phyloP scores from a whole-genome alignment of 805 yeast genomes.

The Kodamaea restingae region DNA sequence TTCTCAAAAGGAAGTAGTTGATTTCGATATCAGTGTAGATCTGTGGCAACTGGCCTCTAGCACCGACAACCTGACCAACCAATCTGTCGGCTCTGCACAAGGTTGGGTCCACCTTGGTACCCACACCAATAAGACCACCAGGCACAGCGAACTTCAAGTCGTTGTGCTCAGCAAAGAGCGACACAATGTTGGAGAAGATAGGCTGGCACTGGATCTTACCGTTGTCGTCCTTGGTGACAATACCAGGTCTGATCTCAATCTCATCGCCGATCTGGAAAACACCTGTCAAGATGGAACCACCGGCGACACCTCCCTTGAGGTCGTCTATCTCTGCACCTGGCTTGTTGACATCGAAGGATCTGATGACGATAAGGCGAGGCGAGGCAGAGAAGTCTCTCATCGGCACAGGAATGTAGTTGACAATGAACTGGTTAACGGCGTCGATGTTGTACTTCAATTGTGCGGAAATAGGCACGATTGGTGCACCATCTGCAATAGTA shows the following conservation, averaged over 20 bases:
- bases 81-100: slow-evolving; percentile 98
- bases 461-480: slow-evolving; percentile 97
- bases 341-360: slow-evolving; percentile 95
- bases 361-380: slow-evolving; percentile 93
- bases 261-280: slow-evolving; percentile 96
- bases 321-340: slow-evolving; percentile 98
- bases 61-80: slow-evolving; percentile 98
- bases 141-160: slow-evolving; percentile 98
- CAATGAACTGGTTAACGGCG: slow-evolving; percentile 96
- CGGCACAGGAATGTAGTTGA: slow-evolving; percentile 93
- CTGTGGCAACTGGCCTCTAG: slow-evolving; percentile 92
- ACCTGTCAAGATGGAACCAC: slow-evolving; percentile 97
- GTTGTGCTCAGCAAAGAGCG: slow-evolving; percentile 95
- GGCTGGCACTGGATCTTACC: slow-evolving; percentile 93
- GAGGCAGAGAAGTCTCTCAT: slow-evolving; percentile 89
- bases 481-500: slow-evolving; percentile 98
- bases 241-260: slow-evolving; percentile 98
- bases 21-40: slow-evolving; percentile 97
- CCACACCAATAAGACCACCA: slow-evolving; percentile 99
- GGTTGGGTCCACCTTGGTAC: slow-evolving; percentile 98
- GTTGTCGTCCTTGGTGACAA: slow-evolving; percentile 89
- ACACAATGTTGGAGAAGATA: slow-evolving; percentile 87
- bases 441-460: slow-evolving; percentile 98
- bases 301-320: slow-evolving; percentile 99
- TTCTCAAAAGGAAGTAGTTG: slow-evolving; percentile 92